Conservation (phyloP, 2,329 filamentous ascomycete species). For the Aureobasidium sp. region DNA sequence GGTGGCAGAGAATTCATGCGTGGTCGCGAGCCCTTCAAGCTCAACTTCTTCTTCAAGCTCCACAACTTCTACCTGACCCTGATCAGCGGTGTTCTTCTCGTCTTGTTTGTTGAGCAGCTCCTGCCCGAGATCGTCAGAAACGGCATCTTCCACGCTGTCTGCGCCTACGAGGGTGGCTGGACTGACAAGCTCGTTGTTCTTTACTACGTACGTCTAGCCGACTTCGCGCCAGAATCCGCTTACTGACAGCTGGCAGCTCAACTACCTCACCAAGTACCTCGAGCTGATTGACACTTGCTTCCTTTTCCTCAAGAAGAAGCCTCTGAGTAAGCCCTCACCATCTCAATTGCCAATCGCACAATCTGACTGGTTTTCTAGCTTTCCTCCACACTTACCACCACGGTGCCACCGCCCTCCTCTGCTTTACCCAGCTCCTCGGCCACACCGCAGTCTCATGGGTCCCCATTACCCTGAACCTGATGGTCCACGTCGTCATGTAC, state of each 20-base stretch:
- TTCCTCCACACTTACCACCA: slow-evolving; percentile 99
- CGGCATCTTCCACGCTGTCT: slow-evolving; percentile 86
- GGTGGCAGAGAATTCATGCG: slow-evolving; percentile 90
- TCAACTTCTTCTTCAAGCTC: slow-evolving; percentile 83
- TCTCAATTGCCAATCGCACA: neutral
- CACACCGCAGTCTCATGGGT: slow-evolving; percentile 93
- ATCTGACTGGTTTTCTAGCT: slow-evolving; percentile 32
- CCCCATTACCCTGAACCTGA: slow-evolving; percentile 82
- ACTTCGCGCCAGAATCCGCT: neutral
- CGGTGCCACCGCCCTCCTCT: slow-evolving; percentile 89
- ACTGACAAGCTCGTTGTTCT: slow-evolving; percentile 86
- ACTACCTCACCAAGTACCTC: slow-evolving; percentile 97
- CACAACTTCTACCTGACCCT: slow-evolving; percentile 93
- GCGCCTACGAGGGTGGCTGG: slow-evolving; percentile 75
- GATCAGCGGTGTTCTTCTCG: slow-evolving; percentile 72
- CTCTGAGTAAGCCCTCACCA: slow-evolving; percentile 55
- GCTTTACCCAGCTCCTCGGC: slow-evolving; percentile 94
- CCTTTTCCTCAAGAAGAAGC: slow-evolving; percentile 99
- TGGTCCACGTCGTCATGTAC: slow-evolving; percentile 98
- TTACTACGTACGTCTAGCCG: slow-evolving; percentile 75
- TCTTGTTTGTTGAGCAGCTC: slow-evolving; percentile 84
- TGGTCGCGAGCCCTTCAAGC: slow-evolving; percentile 72
- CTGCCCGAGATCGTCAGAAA: slow-evolving; percentile 70
- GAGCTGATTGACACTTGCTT: slow-evolving; percentile 94
- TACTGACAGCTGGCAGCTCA: slow-evolving; percentile 54